Percentiles rank a stretch among this genome's conserved stretches.
These are phyloP conservation scores for Parasarocladium wereldwijsianum DNA, from an alignment of 2,329 filamentous ascomycete species.

Conservation along the genomic window DNA sequence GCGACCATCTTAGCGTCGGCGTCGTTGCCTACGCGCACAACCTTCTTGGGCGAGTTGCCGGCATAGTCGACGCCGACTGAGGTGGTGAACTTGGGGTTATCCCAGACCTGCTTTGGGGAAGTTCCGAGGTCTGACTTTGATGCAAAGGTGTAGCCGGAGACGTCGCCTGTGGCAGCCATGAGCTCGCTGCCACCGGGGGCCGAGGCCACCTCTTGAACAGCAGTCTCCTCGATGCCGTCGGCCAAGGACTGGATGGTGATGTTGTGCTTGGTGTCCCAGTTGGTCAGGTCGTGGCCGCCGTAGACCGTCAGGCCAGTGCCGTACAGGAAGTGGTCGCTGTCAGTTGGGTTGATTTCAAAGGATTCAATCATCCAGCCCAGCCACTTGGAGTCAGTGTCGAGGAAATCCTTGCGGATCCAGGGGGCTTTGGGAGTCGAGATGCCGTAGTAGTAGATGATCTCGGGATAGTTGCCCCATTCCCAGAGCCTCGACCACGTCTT, in stretches of 20 bases:
- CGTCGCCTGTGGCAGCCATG: constrained; percentile 34
- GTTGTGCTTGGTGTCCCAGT: constrained; percentile 35
- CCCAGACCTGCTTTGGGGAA: constrained; percentile 28
- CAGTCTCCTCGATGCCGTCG: constrained; percentile 39
- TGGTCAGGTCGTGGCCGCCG: constrained; percentile 37
- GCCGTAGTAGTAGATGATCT: constrained; percentile 29
- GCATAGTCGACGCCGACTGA: constrained; percentile 25
- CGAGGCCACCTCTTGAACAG: constrained; percentile 32
- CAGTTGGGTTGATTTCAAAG: constrained; percentile 40
- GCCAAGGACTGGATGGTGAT: constrained; percentile 35
- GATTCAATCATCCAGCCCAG: constrained; percentile 49
- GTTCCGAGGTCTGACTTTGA: constrained; percentile 21
- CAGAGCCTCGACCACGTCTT: constrained; percentile 38
- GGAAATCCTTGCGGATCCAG: constrained; percentile 36
- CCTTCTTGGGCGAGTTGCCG: constrained; percentile 2
- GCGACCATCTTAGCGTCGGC: constrained; percentile 29
- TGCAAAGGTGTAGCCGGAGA: constrained; percentile 34
- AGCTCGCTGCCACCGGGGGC: constrained; percentile 34
- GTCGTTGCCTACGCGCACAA: constrained; percentile 32
- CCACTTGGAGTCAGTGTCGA: constrained; percentile 30
- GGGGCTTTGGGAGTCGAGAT: constrained; percentile 32
- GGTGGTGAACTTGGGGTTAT: constrained; percentile 29
- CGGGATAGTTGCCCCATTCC: constrained; percentile 32
- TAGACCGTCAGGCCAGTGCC: constrained; percentile 42
- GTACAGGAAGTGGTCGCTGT: constrained; percentile 46